phyloP scores from a whole-genome alignment of 2,329 filamentous ascomycete genomes.

The Fusarium stilboides region DNA sequence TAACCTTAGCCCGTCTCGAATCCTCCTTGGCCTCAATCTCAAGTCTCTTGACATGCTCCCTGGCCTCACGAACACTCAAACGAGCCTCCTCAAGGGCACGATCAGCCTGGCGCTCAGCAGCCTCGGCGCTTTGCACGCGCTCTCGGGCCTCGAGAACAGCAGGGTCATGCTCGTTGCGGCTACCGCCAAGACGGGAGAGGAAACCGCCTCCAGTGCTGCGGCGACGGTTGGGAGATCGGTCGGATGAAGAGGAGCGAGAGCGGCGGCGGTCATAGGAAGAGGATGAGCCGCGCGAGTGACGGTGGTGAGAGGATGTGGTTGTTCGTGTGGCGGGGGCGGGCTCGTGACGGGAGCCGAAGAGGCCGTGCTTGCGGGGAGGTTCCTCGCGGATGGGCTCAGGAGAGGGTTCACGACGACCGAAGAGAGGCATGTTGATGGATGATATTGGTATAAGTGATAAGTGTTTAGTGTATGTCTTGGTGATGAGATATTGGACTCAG shows the following conservation, averaged over 20 bases:
- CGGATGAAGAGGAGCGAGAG: conserved; percentile 10
- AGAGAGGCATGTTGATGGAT: conserved; percentile 52
- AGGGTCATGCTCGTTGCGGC: conserved; percentile 68
- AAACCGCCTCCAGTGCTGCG: conserved; percentile 52
- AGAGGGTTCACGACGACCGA: conserved; percentile 51
- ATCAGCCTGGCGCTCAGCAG: conserved; percentile 76
- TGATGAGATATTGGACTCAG: neutral
- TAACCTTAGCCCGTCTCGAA: conserved; percentile 75
- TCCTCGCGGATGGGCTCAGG: conserved; percentile 52
- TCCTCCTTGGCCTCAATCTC: conserved; percentile 78
- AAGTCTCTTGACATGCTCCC: conserved; percentile 73
- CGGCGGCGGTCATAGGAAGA: conserved; percentile 32
- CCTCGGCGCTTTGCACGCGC: conserved; percentile 73
- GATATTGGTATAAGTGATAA: neutral
- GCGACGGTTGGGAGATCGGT: conserved; percentile 30
- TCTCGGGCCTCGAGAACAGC: conserved; percentile 74
- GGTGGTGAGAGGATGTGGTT: conserved; percentile 43
- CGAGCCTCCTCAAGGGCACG: conserved; percentile 72
- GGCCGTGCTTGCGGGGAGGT: conserved; percentile 53
- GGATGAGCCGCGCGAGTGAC: conserved; percentile 5
- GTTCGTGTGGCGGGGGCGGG: conserved; percentile 49
- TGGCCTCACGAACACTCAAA: conserved; percentile 72
- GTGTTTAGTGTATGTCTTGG: neutral
- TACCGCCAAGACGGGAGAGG: conserved; percentile 62
- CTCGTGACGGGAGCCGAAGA: conserved; percentile 55